Evolutionary conservation across 129 eudicot genomes (phyloP).

Genomic region (Kitagawia praeruptora): DNA sequence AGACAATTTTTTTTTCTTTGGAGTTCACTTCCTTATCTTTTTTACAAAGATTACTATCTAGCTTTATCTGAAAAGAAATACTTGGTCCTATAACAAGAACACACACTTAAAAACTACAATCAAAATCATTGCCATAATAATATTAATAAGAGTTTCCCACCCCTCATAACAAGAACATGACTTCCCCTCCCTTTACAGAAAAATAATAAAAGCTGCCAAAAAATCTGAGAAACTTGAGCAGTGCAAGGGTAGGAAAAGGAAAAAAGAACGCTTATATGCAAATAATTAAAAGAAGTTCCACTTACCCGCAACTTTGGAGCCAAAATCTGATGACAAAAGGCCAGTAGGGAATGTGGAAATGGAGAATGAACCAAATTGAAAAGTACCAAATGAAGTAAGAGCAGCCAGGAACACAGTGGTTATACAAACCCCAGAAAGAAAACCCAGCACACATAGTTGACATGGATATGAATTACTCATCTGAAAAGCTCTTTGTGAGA

Average conservation of each 20-base stretch:
- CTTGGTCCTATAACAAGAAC: neutral
- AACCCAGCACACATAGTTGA: slow-evolving; percentile 84
- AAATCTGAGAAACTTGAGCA: neutral
- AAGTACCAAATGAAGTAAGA: slow-evolving; percentile 65
- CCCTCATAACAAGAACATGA: neutral
- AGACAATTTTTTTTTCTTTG: neutral
- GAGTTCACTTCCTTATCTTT: neutral
- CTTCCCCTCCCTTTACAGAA: neutral
- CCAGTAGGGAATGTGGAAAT: slow-evolving; percentile 29
- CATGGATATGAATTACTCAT: slow-evolving; percentile 85
- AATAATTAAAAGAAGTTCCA: neutral
- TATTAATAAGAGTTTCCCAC: neutral
- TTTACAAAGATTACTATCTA: neutral
- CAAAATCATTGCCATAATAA: neutral
- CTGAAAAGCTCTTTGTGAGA: slow-evolving; percentile 75
- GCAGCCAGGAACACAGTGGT: slow-evolving; percentile 82
- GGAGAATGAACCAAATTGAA: slow-evolving; percentile 25
- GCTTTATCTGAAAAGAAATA: neutral
- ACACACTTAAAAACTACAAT: neutral
- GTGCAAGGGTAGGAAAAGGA: neutral
- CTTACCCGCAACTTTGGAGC: slow-evolving; percentile 46
- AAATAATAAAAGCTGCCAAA: neutral
- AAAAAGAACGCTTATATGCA: neutral
- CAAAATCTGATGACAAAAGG: slow-evolving; percentile 28
- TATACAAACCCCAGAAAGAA: slow-evolving; percentile 77